These are phyloP conservation scores for Talaromyces proteolyticus DNA, from an alignment of 495 filamentous ascomycete species.

Conservation along the genomic window DNA sequence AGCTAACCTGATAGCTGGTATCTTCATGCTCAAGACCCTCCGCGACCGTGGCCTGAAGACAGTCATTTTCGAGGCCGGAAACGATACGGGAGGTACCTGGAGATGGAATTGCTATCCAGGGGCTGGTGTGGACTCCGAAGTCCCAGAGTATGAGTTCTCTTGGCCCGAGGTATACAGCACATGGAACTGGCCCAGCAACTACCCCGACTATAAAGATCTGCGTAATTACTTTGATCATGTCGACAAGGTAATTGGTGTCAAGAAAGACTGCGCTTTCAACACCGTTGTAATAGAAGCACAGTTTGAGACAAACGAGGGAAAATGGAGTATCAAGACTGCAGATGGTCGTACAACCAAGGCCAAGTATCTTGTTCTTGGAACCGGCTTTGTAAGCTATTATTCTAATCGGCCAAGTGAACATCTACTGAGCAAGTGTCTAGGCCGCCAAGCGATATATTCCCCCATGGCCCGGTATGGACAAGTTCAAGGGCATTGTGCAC, in stretches of 20 bases:
- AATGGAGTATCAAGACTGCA: conserved; percentile 42
- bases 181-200: conserved; percentile 48
- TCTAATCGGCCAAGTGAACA: no score
- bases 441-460: conserved; percentile 31
- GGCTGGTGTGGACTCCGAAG: conserved; percentile 41
- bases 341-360: conserved; percentile 38
- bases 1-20: conserved; percentile 4
- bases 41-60: conserved; percentile 25
- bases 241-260: conserved; percentile 40
- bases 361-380: conserved; percentile 42
- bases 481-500: conserved; percentile 46
- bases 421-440: neutral
- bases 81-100: conserved; percentile 44
- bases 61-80: conserved; percentile 39
- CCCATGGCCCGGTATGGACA: conserved; percentile 43
- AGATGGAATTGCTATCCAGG: conserved; percentile 45
- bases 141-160: conserved; percentile 46
- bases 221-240: conserved; percentile 50
- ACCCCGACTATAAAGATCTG: conserved; percentile 44
- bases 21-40: conserved; percentile 30
- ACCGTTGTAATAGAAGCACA: conserved; percentile 37
- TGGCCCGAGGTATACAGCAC: conserved; percentile 45
- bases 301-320: conserved; percentile 29
- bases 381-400: conserved; percentile 15
- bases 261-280: conserved; percentile 46